Percentiles rank a stretch among this genome's conserved stretches.
Evolutionary conservation across 108 stramenopile genomes (phyloP).

Genomic region (Chaetoceros muelleri): DNA sequence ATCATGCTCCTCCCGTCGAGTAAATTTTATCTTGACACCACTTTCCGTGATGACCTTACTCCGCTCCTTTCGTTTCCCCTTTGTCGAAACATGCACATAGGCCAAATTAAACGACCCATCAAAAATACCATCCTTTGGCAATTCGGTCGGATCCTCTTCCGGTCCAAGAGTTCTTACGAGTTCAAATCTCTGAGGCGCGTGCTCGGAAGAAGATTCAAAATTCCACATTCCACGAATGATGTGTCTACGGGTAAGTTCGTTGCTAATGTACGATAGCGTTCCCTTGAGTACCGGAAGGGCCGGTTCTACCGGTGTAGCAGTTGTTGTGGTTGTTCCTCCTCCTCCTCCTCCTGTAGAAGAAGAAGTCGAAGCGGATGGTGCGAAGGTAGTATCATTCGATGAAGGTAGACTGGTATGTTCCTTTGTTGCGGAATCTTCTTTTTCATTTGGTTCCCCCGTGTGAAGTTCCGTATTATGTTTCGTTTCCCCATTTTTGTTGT

Average conservation of each 20-base stretch:
- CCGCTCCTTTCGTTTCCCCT: conserved; percentile 68
- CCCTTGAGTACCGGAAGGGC: conserved; percentile 56
- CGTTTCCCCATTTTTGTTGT: no score
- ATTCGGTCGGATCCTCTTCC: conserved; percentile 45
- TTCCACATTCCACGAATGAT: conserved; percentile 83
- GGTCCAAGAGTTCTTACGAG: conserved; percentile 47
- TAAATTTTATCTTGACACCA: conserved; percentile 68
- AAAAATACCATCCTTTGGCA: conserved; percentile 73
- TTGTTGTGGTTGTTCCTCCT: background rate
- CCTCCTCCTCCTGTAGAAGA: no score
- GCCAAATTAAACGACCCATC: conserved; percentile 70
- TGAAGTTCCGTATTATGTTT: no score
- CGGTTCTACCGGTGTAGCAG: conserved; percentile 19
- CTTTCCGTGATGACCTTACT: conserved; percentile 54
- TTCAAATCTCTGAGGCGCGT: conserved; percentile 72
- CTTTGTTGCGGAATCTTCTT: no score
- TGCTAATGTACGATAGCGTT: conserved; percentile 60
- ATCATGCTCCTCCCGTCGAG: conserved; percentile 15
- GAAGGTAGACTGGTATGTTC: no score
- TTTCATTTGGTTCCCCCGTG: no score
- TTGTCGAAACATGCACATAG: conserved; percentile 44
- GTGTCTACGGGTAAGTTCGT: conserved; percentile 52
- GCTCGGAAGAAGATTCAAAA: conserved; percentile 49
- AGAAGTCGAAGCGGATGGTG: no score
- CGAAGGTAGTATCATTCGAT: no score